A percentile compares a stretch with the other conserved stretches of the same genome.
phyloP scores from a whole-genome alignment of 257 asterid species.

The Penstemon barbatus region DNA sequence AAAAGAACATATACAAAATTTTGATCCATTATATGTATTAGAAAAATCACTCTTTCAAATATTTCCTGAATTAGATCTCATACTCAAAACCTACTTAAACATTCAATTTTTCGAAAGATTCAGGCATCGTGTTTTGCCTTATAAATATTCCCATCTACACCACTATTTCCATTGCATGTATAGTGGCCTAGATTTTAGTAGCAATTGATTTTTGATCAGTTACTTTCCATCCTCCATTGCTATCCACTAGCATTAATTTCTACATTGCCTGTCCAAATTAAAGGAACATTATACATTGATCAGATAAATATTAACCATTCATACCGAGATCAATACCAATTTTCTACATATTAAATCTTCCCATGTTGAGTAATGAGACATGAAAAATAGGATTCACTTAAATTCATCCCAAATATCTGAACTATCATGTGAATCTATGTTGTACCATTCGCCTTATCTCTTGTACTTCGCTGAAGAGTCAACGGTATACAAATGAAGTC shows the following conservation, averaged over 20 bases:
- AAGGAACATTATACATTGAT: not conserved
- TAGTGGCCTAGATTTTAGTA: not conserved
- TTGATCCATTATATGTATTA: too few species aligned
- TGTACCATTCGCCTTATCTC: slow-evolving; percentile 26
- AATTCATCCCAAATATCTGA: not conserved
- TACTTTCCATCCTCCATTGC: slow-evolving; percentile 1
- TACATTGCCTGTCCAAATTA: not conserved
- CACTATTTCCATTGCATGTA: not conserved
- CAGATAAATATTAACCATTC: not conserved
- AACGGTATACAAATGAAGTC: slow-evolving; percentile 9
- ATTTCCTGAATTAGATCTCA: too few species aligned
- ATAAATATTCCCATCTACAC: not conserved
- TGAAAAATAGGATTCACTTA: too few species aligned
- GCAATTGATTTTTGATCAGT: slow-evolving; percentile 7
- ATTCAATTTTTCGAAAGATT: not conserved
- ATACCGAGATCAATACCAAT: not conserved
- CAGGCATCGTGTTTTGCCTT: not conserved
- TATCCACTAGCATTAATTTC: slow-evolving; percentile 2
- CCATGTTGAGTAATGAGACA: too few species aligned
- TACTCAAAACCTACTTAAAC: not conserved
- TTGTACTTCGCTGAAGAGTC: slow-evolving; percentile 21
- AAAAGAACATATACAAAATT: too few species aligned
- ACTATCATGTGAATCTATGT: not conserved
- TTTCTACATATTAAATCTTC: not conserved
- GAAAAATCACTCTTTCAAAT: too few species aligned